phyloP scores from a whole-genome alignment of 805 yeast genomes.

The Candida silvatica region DNA sequence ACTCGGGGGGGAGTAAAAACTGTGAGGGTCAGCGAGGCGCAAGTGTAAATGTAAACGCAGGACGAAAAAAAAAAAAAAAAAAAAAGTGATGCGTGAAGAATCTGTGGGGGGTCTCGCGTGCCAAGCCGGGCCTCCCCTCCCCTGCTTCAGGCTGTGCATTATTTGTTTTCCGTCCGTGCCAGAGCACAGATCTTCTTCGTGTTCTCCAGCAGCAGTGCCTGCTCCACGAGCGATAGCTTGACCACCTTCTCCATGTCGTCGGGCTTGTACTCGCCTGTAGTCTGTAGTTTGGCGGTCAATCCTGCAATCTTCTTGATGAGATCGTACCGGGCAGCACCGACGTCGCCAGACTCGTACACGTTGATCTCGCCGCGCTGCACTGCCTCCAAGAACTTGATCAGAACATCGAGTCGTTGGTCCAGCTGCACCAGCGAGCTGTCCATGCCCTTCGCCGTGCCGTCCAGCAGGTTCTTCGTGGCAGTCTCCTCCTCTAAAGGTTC shows the following conservation, averaged over 20 bases:
- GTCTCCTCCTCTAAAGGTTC: neutral
- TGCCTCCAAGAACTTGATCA: slow-evolving; percentile 8
- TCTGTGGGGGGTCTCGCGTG: too few species aligned
- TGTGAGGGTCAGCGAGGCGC: too few species aligned
- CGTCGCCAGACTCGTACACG: slow-evolving; percentile 1
- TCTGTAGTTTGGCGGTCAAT: slow-evolving; percentile 7
- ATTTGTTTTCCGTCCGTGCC: too few species aligned
- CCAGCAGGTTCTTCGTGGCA: neutral
- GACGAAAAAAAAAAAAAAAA: too few species aligned
- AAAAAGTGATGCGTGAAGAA: too few species aligned
- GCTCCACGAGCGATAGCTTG: neutral
- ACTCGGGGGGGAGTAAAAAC: too few species aligned
- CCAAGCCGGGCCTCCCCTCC: too few species aligned
- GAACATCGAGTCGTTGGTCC: slow-evolving; percentile 2
- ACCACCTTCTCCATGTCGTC: slow-evolving; percentile 1
- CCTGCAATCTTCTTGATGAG: slow-evolving; percentile 8
- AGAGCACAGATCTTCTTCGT: slow-evolving; percentile 1
- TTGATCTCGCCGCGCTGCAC: slow-evolving; percentile 5
- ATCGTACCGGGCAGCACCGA: slow-evolving; percentile 1
- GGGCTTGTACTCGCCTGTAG: slow-evolving; percentile 2
- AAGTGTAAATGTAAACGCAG: too few species aligned
- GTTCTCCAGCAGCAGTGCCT: slow-evolving; percentile 1
- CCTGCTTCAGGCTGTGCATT: too few species aligned
- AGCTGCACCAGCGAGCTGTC: slow-evolving; percentile 2
- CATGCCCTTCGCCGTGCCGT: neutral